Evolutionary conservation across 2,329 filamentous ascomycete species (phyloP).

Genomic region (Arthrobotrys sinensis): DNA sequence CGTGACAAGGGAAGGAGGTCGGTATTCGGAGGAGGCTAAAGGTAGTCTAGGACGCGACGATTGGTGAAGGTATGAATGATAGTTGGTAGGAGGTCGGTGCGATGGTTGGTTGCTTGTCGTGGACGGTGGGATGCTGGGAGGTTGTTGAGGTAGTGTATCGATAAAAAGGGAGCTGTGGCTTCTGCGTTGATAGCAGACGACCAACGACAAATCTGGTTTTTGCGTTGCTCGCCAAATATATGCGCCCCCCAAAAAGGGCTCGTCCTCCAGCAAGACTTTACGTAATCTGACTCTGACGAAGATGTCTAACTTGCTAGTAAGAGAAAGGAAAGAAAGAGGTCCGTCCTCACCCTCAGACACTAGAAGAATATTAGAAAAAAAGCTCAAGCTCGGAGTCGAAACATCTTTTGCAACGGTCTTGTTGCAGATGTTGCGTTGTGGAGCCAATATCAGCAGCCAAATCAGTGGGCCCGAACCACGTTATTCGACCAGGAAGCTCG

Average conservation of each 20-base stretch:
- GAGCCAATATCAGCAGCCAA: not conserved
- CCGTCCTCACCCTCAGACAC: too few relatives aligned
- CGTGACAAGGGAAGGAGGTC: conserved; percentile 37
- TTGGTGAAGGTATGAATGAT: conserved; percentile 22
- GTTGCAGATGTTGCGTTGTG: conserved; percentile 22
- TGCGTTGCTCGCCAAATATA: conserved; percentile 8
- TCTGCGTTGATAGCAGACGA: conserved; percentile 19
- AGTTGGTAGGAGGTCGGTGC: conserved; percentile 26
- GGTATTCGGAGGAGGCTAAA: conserved; percentile 16
- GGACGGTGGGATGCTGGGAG: conserved; percentile 44
- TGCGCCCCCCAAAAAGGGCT: conserved; percentile 5
- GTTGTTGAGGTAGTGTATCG: conserved; percentile 51
- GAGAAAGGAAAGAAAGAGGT: too few relatives aligned
- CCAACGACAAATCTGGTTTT: conserved; percentile 20
- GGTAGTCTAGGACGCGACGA: conserved; percentile 5
- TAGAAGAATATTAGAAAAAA: too few relatives aligned
- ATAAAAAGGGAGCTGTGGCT: conserved; percentile 58
- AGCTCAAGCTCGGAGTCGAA: too few relatives aligned
- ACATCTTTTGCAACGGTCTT: not conserved
- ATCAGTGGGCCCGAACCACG: too few relatives aligned
- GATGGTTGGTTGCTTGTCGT: conserved; percentile 28
- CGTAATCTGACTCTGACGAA: conserved; percentile 2
- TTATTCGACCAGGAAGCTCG: too few relatives aligned
- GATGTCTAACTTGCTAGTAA: too few relatives aligned
- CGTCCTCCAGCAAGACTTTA: not conserved